These are phyloP conservation scores for Bifiguratus adelaidae DNA, from an alignment of 192 early-diverging fungal genomes.

Conservation along the genomic window DNA sequence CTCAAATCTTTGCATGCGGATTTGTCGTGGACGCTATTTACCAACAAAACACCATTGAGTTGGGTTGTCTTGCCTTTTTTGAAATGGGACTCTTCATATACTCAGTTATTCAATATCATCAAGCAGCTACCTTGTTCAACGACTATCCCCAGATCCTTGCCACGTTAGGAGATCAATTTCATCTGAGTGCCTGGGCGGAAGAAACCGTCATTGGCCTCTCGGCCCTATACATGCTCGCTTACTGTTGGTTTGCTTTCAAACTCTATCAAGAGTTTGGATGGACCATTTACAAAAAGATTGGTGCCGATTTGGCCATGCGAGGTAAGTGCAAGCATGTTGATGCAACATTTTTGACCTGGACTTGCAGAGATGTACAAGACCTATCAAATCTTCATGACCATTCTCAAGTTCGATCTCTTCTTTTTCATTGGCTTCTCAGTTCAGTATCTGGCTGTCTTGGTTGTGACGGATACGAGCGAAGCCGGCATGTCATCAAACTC, in stretches of 20 bases:
- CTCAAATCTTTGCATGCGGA: conserved; percentile 75
- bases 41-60: conserved; percentile 90
- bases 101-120: conserved; percentile 55
- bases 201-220: conserved; percentile 46
- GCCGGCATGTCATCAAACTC: neutral
- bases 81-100: conserved; percentile 53
- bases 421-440: conserved; percentile 73
- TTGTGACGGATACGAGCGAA: conserved; percentile 38
- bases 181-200: conserved; percentile 24
- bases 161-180: conserved; percentile 7
- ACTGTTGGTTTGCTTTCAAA: conserved; percentile 41
- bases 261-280: conserved; percentile 78
- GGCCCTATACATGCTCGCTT: conserved; percentile 30
- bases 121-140: conserved; percentile 24
- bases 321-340: conserved; percentile 15
- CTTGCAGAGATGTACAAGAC: conserved; percentile 53
- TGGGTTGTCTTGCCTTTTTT: conserved; percentile 63
- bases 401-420: conserved; percentile 74
- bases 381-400: conserved; percentile 70
- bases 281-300: conserved; percentile 77
- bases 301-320: conserved; percentile 64
- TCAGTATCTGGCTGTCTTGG: conserved; percentile 55
- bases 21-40: conserved; percentile 83
- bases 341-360: neutral
- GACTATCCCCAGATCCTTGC: conserved; percentile 5